Evolutionary conservation across 2,329 filamentous ascomycete species (phyloP).

Genomic region (Chlorencoelia australis): DNA sequence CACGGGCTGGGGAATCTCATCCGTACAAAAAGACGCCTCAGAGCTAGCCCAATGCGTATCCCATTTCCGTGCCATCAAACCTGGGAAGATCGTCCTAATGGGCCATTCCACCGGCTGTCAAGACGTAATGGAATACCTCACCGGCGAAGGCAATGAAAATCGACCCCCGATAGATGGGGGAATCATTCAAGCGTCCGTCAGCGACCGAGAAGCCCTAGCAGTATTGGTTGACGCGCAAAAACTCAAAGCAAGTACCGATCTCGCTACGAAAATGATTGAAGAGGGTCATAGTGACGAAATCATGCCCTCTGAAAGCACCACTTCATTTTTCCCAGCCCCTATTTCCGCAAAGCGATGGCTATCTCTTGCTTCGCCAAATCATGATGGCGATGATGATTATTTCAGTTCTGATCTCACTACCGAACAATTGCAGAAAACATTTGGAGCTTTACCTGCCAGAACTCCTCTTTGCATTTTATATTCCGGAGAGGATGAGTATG

Average conservation of each 20-base stretch:
- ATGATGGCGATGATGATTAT: slow-evolving; percentile 53
- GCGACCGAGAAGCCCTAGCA: slow-evolving; percentile 47
- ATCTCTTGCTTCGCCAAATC: slow-evolving; percentile 43
- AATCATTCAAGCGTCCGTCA: slow-evolving; percentile 57
- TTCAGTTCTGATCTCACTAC: slow-evolving; percentile 54
- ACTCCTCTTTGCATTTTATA: slow-evolving; percentile 40
- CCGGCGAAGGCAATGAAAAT: slow-evolving; percentile 19
- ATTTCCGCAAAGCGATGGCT: slow-evolving; percentile 49
- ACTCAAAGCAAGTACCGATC: slow-evolving; percentile 26
- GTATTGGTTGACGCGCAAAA: slow-evolving; percentile 29
- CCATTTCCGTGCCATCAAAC: slow-evolving; percentile 35
- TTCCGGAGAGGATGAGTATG: slow-evolving; percentile 40
- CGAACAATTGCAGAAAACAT: slow-evolving; percentile 40
- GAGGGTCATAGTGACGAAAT: slow-evolving; percentile 35
- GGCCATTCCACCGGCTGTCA: slow-evolving; percentile 62
- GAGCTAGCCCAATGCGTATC: slow-evolving; percentile 39
- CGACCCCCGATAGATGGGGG: slow-evolving; percentile 44
- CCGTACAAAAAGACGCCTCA: slow-evolving; percentile 36
- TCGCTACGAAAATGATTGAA: slow-evolving; percentile 34
- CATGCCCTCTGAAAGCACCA: slow-evolving; percentile 27
- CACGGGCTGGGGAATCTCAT: slow-evolving; percentile 33
- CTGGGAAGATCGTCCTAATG: slow-evolving; percentile 52
- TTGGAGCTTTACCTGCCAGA: slow-evolving; percentile 39
- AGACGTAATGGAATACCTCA: slow-evolving; percentile 55
- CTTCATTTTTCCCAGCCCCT: slow-evolving; percentile 30